phyloP scores from a whole-genome alignment of 768 basidiomycete species.

The Boletus rufocinnamomeus region DNA sequence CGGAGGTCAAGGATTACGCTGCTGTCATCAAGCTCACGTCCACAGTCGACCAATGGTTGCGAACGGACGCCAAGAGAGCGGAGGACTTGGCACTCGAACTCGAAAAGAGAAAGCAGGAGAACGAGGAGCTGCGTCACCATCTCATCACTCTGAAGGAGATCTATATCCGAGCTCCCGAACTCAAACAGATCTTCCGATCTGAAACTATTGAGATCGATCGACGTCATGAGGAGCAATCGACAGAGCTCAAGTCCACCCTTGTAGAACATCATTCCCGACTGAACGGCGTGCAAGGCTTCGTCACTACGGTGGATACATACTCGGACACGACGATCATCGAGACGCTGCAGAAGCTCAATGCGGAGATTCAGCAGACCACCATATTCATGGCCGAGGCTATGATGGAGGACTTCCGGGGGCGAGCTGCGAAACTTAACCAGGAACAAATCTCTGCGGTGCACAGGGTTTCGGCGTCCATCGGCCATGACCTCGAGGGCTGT shows the following conservation, averaged over 20 bases:
- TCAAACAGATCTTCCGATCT: slow-evolving; percentile 10
- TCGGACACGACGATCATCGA: slow-evolving; percentile 4
- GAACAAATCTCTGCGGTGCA: background rate
- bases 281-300: background rate
- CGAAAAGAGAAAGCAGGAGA: slow-evolving; percentile 9
- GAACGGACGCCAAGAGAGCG: slow-evolving; percentile 6
- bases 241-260: background rate
- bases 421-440: background rate
- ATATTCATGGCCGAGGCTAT: slow-evolving; percentile 7
- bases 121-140: slow-evolving; percentile 3
- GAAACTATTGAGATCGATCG: background rate
- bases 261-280: slow-evolving; percentile 1
- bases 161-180: too few relatives aligned
- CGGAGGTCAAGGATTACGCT: background rate
- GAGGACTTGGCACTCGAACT: slow-evolving; percentile 3
- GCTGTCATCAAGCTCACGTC: slow-evolving; percentile 10
- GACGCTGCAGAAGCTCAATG: slow-evolving; percentile 12
- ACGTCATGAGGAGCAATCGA: background rate
- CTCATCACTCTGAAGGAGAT: slow-evolving; percentile 5
- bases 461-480: slow-evolving; percentile 1
- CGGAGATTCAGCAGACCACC: slow-evolving; percentile 10
- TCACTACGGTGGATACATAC: slow-evolving; percentile 8
- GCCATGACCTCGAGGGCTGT: background rate
- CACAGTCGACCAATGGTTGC: slow-evolving; percentile 10
- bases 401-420: background rate